Base-by-base conservation (phyloP, 1,284 basidiomycete species). In the Flammula alnicola region DNA sequence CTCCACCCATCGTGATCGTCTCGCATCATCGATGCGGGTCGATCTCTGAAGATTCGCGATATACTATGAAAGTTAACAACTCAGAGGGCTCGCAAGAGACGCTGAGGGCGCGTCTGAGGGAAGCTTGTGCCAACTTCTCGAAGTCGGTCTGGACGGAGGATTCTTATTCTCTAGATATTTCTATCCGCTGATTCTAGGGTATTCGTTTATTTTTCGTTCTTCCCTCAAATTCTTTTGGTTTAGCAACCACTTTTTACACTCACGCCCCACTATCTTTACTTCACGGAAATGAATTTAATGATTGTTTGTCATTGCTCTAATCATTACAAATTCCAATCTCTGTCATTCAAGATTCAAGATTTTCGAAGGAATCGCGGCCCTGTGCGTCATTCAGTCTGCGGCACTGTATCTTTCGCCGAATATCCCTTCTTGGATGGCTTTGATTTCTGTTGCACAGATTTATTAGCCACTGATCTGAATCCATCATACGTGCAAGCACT, bases 391-490 rank as follows among this genome's bases (percentile, higher is more conserved):
- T n/a, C n/a, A n/a, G n/a, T n/a, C n/a, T n/a, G n/a, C n/a, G n/a
- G n/a, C n/a, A 20, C 39, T 40, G 39, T 51, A 55, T 23, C 54
- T 30, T 20, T 47, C 36, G 22, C 54, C 74, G n/a, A 78, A 78
- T n/a, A 78, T 43, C 0, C 76, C 76, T 56, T 81, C 77, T 48
- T 80, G 72, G 38, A 76, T 77, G 5, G 81, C 83, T 61, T 84
- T 80, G 60, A 86, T 83, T 63, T 84, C 81, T 83, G 22, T 56
- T 16, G 12, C 2, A 20, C 23, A 35, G 20, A 11, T 6, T 38
- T 20, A n/a, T 30, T 25, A 14, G 46, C 30, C 33, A 71, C 41
- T n/a, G 23, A 23, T 20, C n/a, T 19, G 10, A 8, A 32, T 19
- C 5, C n/a, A 20, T n/a, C n/a, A n/a, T n/a, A n/a, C n/a, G n/a